Base-by-base conservation (phyloP, 176 grass and related monocot species). In the Calamus simplicifolius region DNA sequence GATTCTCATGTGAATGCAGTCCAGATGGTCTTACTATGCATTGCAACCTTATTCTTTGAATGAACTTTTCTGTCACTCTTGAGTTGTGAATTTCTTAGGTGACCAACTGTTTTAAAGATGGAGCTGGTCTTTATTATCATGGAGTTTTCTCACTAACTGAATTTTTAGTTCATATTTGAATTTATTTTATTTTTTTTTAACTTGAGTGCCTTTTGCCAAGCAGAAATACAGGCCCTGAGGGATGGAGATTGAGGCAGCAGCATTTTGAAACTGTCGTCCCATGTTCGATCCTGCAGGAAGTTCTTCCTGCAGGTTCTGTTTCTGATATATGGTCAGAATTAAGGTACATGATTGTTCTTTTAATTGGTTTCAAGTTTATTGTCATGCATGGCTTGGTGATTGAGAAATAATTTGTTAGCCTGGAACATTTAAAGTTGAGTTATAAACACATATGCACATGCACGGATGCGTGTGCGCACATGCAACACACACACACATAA, bases 151-250 rank as follows among this genome's bases (percentile, higher is more conserved):
- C 7, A 10, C 35, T 43, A 43, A 43, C 35, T 43, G 35, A 43
- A 13, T 13, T 43, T 43, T 43, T 43, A 8, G 35, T 43, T 43
- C 35, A 43, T 12, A 43, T 38, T 38, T 12, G 7, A 8, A 38
- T 38, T 1, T 1, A 6, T 10, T 38, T 54, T 29, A 12, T 35
- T 25, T 50, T 54, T 27, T 15, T 12, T 15, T 17, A 38, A 52
- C 18, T 68, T 43, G 35, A 43, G 35, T 13, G 3, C 13, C 25
- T 18, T 68, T 68, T 27, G 25, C 17, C 38, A 27, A 55, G 18
- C 86, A 97, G 92, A 78, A 97, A 97, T 66, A 88, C 82, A 68
- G 92, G 92, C 16, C 92, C 92, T 67, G 92, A 97, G 79, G 92
- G 92, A 62, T 97, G 92, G 92, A 88, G 85, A 74, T 56, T 97